These are phyloP conservation scores for Tubosaeta sp. DNA, from an alignment of 768 basidiomycete species.

Conservation along the genomic window DNA sequence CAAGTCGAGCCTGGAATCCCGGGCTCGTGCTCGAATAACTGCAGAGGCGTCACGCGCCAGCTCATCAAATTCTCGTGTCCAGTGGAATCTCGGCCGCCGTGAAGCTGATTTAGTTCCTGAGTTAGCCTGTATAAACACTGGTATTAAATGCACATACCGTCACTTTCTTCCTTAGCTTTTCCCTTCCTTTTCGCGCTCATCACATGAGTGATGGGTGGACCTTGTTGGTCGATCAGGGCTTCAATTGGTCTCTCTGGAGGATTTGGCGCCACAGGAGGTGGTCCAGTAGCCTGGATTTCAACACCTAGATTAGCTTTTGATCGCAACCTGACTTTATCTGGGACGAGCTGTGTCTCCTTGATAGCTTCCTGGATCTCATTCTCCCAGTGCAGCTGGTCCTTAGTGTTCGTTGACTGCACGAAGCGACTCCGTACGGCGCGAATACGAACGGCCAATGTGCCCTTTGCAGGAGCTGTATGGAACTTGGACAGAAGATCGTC, in stretches of 20 bases:
- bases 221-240: conserved; percentile 48
- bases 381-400: conserved; percentile 58
- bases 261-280: conserved; percentile 39
- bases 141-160: conserved; percentile 22
- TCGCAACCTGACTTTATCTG: conserved; percentile 41
- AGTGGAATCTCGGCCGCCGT: conserved; percentile 71
- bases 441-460: conserved; percentile 47
- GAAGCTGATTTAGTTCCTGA: conserved; percentile 8
- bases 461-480: conserved; percentile 50
- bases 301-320: conserved; percentile 15
- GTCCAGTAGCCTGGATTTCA: conserved; percentile 14
- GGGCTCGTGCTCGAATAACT: conserved; percentile 77
- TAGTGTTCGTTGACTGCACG: conserved; percentile 51
- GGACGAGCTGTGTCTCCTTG: conserved; percentile 48
- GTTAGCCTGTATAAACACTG: conserved; percentile 2
- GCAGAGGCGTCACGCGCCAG: conserved; percentile 79
- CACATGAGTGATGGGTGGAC: conserved; percentile 33
- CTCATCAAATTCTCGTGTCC: conserved; percentile 87
- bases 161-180: conserved; percentile 24
- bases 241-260: conserved; percentile 50
- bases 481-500: conserved; percentile 48
- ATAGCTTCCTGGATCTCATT: conserved; percentile 53
- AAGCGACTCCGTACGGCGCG: conserved; percentile 54
- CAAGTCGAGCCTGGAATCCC: conserved; percentile 62
- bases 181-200: conserved; percentile 35